These are phyloP conservation scores for Stipa capillata DNA, from an alignment of 176 grass and related monocot species.

Conservation along the genomic window DNA sequence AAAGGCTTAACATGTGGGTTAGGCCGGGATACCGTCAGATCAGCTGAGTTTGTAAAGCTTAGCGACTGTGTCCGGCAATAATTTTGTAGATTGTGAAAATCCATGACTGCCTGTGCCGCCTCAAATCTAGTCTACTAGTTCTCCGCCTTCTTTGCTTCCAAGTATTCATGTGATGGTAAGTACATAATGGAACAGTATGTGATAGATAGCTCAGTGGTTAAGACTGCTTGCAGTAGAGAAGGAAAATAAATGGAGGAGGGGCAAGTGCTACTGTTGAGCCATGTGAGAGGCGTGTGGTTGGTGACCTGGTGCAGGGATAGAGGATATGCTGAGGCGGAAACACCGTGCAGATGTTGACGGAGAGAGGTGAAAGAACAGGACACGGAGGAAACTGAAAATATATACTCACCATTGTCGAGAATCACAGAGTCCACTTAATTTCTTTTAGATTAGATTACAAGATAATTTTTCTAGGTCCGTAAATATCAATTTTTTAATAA, in stretches of 20 bases:
- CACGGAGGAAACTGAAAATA: too few relatives aligned
- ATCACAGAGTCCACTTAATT: too few relatives aligned
- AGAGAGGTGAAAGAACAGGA: background rate
- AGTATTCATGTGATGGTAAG: background rate
- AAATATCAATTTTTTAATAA: too few relatives aligned
- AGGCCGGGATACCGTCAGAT: background rate
- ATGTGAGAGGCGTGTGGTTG: background rate
- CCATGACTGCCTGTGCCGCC: slow-evolving; percentile 5
- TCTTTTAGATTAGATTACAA: too few relatives aligned
- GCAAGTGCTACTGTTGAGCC: background rate
- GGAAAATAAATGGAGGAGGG: too few relatives aligned
- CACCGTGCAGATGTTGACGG: background rate
- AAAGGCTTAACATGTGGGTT: slow-evolving; percentile 6
- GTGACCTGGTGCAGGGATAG: background rate
- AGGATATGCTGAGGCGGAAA: too few relatives aligned
- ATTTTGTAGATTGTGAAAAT: background rate
- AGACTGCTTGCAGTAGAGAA: too few relatives aligned
- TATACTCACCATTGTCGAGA: too few relatives aligned
- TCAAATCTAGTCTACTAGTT: too few relatives aligned
- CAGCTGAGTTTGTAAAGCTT: slow-evolving; percentile 19
- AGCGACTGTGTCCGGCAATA: background rate
- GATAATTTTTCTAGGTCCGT: too few relatives aligned
- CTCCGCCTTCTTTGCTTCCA: too few relatives aligned
- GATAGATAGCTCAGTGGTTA: too few relatives aligned
- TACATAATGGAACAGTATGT: background rate